phyloP scores from a whole-genome alignment of 1,139 yeast genomes.

The Saccharomycopsis hybrid region DNA sequence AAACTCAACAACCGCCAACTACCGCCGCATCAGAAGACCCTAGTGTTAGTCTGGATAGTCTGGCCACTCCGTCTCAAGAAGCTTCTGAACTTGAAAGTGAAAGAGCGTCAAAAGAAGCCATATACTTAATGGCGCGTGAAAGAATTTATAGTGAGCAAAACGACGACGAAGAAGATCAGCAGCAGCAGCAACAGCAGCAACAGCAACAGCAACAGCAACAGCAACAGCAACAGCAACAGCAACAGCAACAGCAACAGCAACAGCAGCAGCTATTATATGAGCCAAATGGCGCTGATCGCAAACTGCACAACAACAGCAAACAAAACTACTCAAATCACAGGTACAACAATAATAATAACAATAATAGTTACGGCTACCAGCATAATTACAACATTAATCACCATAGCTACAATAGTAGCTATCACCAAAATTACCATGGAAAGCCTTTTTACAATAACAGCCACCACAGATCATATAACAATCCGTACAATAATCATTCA shows the following conservation, averaged over 20 bases:
- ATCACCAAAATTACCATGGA: not conserved
- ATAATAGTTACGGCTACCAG: not conserved
- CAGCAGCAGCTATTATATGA: not conserved
- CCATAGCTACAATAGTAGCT: not conserved
- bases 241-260: no score
- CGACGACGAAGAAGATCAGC: slow-evolving; percentile 12
- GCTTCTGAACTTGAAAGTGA: slow-evolving; percentile 8
- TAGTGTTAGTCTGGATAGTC: no score
- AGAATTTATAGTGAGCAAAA: slow-evolving; percentile 16
- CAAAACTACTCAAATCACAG: not conserved
- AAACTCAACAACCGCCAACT: no score
- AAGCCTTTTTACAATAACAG: not conserved
- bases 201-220: no score
- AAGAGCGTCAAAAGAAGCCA: slow-evolving; percentile 16
- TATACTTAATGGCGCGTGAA: slow-evolving; percentile 14
- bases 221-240: no score
- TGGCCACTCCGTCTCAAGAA: not conserved
- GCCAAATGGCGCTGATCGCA: not conserved
- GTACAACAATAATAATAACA: not conserved
- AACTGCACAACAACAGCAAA: not conserved
- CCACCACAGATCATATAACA: not conserved
- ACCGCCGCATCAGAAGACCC: no score
- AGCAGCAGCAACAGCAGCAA: no score
- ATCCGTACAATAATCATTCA: not conserved
- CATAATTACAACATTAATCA: not conserved